Base-by-base conservation (phyloP, 75 land plant genomes). In the Selaginella tamariscina region DNA sequence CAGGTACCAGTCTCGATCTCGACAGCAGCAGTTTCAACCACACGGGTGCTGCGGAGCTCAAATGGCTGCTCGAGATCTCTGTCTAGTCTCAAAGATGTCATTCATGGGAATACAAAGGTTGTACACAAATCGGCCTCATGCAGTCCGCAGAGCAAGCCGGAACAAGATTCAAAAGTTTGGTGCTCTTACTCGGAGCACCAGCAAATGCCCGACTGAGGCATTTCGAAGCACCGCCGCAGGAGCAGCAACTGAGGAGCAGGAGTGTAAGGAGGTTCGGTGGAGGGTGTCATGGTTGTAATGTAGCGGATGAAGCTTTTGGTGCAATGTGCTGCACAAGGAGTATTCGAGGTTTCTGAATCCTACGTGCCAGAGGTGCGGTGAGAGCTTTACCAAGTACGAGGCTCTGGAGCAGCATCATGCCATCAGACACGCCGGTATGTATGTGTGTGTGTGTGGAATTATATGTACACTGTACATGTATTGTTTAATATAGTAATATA, bases 61-160 rank as follows among this genome's bases (percentile, higher is more conserved):
- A n/a, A n/a, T n/a, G 92, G 92, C 13, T 89, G 94, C 56, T 89
- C 94, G 21, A 83, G 86, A 71, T 86, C 94, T 33, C 83, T 89
- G 20, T 82, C 94, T 26, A 89, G 86, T 73, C 85, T 89, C 69
- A 86, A 78, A 66, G 94, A 89, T 78, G 94, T 89, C 18, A 89
- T 86, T 62, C 81, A 84, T 64, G 84, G 89, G 2, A 86, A 84
- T 74, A 85, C 78, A 67, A 80, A 39, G 49, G 49, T 39, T 15
- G 49, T 39, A 5, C 62, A 59, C 26, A 59, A 59, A 59, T 59
- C 62, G 8, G 62, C 62, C 21, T 59, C 62, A 5, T 59, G 24
- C 26, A 59, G 62, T n/a, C 62, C 62, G 26, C 62, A 59, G 23
- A 26, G 8, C 62, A n/a, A 59, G 5, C 27, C 21, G 8, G 8